These are phyloP conservation scores for Angomonas desouzai DNA, from an alignment of 208 protist species.

Conservation along the genomic window DNA sequence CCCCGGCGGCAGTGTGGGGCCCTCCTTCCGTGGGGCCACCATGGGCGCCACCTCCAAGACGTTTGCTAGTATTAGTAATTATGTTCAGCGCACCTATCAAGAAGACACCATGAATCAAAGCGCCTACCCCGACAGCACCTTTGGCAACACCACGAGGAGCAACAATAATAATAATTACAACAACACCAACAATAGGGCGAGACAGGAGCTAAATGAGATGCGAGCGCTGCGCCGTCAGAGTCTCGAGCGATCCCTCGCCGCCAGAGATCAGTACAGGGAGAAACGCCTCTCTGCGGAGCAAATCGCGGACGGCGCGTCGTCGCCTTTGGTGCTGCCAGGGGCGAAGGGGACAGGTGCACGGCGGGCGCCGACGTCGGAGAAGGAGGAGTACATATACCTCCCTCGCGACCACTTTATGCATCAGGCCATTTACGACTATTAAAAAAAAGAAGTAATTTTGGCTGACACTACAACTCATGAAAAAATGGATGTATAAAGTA, in stretches of 20 bases:
- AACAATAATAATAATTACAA: too few species aligned
- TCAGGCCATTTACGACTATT: slow-evolving; percentile 33
- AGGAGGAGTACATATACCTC: slow-evolving; percentile 61
- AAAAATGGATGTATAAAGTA: too few species aligned
- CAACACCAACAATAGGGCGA: too few species aligned
- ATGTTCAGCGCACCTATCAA: neutral
- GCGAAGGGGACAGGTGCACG: slow-evolving; percentile 52
- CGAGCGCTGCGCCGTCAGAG: slow-evolving; percentile 38
- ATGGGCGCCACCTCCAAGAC: neutral
- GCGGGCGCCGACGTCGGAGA: slow-evolving; percentile 30
- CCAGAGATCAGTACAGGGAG: slow-evolving; percentile 2
- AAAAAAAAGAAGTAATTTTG: neutral
- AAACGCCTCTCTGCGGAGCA: neutral
- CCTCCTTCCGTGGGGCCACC: neutral
- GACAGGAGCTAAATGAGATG: slow-evolving; percentile 54
- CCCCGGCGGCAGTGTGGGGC: neutral
- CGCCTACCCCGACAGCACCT: neutral
- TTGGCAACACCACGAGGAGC: too few species aligned
- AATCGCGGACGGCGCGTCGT: slow-evolving; percentile 11
- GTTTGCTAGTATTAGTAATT: slow-evolving; percentile 6
- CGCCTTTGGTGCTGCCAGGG: slow-evolving; percentile 41
- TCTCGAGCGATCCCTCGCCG: slow-evolving; percentile 17
- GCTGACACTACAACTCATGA: too few species aligned
- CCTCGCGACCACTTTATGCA: slow-evolving; percentile 70
- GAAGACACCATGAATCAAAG: neutral